phyloP scores from a whole-genome alignment of 129 eudicot species.

The Tagetes patula region DNA sequence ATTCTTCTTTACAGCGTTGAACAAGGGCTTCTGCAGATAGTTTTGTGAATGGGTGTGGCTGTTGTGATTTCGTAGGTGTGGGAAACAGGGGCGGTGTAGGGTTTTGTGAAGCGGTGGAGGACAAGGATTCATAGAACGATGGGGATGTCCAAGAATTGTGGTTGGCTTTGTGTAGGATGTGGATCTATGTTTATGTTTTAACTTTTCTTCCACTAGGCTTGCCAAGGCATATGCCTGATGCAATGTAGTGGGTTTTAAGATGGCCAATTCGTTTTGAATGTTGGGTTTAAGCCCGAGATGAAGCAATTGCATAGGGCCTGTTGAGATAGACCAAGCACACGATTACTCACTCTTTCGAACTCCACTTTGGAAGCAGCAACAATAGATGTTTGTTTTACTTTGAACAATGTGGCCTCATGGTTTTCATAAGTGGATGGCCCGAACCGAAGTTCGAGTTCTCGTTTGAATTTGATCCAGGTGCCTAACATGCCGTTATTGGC shows the following conservation, averaged over 20 bases:
- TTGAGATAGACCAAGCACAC: not conserved
- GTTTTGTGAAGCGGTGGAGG: not conserved
- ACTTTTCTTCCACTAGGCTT: not conserved
- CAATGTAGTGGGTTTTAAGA: not conserved
- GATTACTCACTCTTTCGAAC: not conserved
- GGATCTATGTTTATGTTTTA: not conserved
- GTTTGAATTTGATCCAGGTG: too few relatives aligned
- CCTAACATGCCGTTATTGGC: too few relatives aligned
- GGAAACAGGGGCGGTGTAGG: too few relatives aligned
- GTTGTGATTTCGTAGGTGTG: too few relatives aligned
- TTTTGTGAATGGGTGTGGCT: too few relatives aligned
- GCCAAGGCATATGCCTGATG: not conserved
- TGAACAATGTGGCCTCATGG: too few relatives aligned
- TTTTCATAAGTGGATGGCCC: too few relatives aligned
- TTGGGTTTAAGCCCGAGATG: not conserved
- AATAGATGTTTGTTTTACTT: not conserved
- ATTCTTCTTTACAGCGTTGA: too few relatives aligned
- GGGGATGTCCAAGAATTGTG: too few relatives aligned
- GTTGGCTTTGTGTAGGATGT: not conserved
- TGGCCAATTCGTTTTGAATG: not conserved
- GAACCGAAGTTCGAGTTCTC: too few relatives aligned
- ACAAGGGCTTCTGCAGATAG: too few relatives aligned
- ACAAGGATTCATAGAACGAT: too few relatives aligned
- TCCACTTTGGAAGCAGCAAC: not conserved
- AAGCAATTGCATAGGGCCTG: not conserved